Evolutionary conservation across 2,329 filamentous ascomycete species (phyloP).

Genomic region (Zymoseptoria brevis): DNA sequence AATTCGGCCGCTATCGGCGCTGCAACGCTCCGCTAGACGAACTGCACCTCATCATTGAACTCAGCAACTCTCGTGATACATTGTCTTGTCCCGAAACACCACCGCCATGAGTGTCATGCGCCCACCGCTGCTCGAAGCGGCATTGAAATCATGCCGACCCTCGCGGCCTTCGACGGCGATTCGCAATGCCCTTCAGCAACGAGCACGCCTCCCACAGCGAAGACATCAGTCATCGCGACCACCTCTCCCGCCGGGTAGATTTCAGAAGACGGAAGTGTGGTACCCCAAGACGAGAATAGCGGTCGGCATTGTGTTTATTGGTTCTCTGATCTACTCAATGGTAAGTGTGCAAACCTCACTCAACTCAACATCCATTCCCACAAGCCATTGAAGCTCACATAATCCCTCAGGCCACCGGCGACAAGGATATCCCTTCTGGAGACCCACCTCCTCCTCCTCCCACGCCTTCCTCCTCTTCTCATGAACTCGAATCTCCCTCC

Average conservation of each 20-base stretch:
- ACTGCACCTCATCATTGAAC: not conserved
- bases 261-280: conserved; percentile 30
- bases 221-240: conserved; percentile 22
- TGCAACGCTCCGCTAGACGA: not conserved
- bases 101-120: conserved; percentile 14
- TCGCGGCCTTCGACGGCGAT: conserved; percentile 13
- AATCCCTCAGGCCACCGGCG: conserved; percentile 30
- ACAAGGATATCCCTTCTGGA: conserved; percentile 18
- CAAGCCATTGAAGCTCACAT: conserved; percentile 8
- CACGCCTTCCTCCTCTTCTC: conserved; percentile 9
- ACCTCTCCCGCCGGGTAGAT: conserved; percentile 22
- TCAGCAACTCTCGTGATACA: not conserved
- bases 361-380: not conserved
- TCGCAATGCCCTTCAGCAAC: conserved; percentile 15
- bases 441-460: conserved; percentile 1
- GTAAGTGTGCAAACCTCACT: conserved; percentile 32
- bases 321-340: conserved; percentile 52
- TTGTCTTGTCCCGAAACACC: not conserved
- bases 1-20: not conserved
- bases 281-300: conserved; percentile 38
- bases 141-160: conserved; percentile 15
- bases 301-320: conserved; percentile 44
- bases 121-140: conserved; percentile 17
- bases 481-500: conserved; percentile 52
- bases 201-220: conserved; percentile 12